Percentiles rank a stretch among this genome's conserved stretches.
Evolutionary conservation across 176 grass and related monocot species (phyloP).

Genomic region (Luzula sylvatica): DNA sequence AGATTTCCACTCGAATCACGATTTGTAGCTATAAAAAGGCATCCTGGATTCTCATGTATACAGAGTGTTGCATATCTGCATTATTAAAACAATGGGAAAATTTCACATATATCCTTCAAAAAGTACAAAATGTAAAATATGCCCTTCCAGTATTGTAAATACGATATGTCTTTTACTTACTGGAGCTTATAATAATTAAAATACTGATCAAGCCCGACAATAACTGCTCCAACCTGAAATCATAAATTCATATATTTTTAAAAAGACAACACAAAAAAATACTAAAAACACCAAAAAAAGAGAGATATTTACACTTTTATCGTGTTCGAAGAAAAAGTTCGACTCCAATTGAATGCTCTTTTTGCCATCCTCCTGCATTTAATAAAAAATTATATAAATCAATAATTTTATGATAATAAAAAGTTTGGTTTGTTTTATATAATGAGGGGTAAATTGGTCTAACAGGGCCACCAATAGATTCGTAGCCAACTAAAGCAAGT

Average conservation of each 20-base stretch:
- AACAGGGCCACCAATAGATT: slow-evolving; percentile 92
- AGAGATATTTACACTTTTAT: slow-evolving; percentile 64
- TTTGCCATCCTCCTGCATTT: slow-evolving; percentile 66
- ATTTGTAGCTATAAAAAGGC: slow-evolving; percentile 95
- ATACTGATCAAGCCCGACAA: slow-evolving; percentile 94
- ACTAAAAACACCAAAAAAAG: slow-evolving; percentile 14
- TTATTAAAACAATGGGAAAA: slow-evolving; percentile 11
- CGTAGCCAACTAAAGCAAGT: slow-evolving; percentile 75
- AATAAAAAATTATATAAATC: slow-evolving; percentile 14
- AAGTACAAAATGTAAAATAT: slow-evolving; percentile 19
- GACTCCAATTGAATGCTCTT: slow-evolving; percentile 66
- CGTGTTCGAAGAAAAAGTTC: slow-evolving; percentile 67
- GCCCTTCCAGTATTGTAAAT: slow-evolving; percentile 4
- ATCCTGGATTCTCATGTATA: slow-evolving; percentile 84
- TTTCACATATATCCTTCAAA: neutral
- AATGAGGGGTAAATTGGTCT: slow-evolving; percentile 20
- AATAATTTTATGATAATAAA: neutral
- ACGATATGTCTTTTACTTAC: slow-evolving; percentile 30
- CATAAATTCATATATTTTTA: slow-evolving; percentile 22
- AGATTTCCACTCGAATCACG: slow-evolving; percentile 77
- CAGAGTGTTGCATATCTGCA: slow-evolving; percentile 79
- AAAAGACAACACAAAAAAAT: neutral
- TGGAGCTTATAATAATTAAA: slow-evolving; percentile 98
- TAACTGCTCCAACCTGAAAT: slow-evolving; percentile 77
- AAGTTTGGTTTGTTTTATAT: neutral